Conservation (phyloP, 1,139 yeast genomes). For the Nadsonia starkeyi-henricii region DNA sequence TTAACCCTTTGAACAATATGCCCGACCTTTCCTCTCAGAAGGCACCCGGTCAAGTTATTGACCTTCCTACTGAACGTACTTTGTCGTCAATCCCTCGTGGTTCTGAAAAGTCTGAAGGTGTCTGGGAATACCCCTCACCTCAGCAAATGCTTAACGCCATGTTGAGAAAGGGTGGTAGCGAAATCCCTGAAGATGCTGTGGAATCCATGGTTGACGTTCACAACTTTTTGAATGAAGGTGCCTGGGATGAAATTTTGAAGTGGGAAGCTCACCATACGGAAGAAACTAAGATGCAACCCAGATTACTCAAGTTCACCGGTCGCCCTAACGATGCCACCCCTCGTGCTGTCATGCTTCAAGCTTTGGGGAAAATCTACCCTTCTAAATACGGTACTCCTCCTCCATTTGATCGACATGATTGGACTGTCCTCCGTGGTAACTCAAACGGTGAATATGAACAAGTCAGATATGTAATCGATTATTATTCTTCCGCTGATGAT, state of each 20-base stretch:
- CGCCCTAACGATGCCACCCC: slow-evolving; percentile 82
- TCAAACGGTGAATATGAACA: slow-evolving; percentile 28
- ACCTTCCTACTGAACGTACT: slow-evolving; percentile 72
- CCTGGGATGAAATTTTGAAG: slow-evolving; percentile 85
- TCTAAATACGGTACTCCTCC: slow-evolving; percentile 57
- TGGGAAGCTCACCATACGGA: slow-evolving; percentile 68
- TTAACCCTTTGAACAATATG: slow-evolving; percentile 79
- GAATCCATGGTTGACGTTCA: slow-evolving; percentile 96
- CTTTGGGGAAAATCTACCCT: slow-evolving; percentile 61
- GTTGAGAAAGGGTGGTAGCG: slow-evolving; percentile 78
- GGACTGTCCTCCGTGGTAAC: slow-evolving; percentile 72
- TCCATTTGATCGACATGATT: slow-evolving; percentile 97
- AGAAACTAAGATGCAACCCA: slow-evolving; percentile 45
- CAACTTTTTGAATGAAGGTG: slow-evolving; percentile 92
- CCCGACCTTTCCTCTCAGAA: slow-evolving; percentile 55
- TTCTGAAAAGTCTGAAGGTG: slow-evolving; percentile 43
- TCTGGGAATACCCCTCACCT: slow-evolving; percentile 98
- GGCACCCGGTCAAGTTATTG: slow-evolving; percentile 70
- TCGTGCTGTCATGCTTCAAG: slow-evolving; percentile 61
- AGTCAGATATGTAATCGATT: slow-evolving; percentile 87
- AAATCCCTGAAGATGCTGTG: slow-evolving; percentile 86
- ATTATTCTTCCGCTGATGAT: slow-evolving; percentile 86
- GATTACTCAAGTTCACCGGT: slow-evolving; percentile 79
- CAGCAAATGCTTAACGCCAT: slow-evolving; percentile 98
- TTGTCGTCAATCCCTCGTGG: slow-evolving; percentile 84